phyloP scores from a whole-genome alignment of 345 rosid species.

The Carallia brachiata region DNA sequence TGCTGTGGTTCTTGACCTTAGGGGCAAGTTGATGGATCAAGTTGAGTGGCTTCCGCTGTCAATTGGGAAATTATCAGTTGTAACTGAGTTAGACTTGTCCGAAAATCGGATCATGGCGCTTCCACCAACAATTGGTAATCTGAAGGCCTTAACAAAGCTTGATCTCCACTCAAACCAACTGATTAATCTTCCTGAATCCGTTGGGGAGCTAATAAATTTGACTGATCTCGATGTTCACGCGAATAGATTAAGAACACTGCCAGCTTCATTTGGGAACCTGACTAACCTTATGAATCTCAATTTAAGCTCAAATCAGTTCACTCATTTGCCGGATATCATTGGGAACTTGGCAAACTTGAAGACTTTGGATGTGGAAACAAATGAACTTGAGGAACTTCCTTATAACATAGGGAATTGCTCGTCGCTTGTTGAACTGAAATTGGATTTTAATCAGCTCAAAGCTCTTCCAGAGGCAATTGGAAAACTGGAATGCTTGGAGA shows the following conservation, averaged over 20 bases:
- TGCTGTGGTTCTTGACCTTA: constrained; percentile 45
- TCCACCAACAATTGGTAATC: constrained; percentile 42
- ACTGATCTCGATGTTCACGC: constrained; percentile 58
- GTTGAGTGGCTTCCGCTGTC: constrained; percentile 70
- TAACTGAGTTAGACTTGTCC: constrained; percentile 48
- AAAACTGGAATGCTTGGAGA: constrained; percentile 46
- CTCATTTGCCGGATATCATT: constrained; percentile 43
- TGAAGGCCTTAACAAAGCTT: constrained; percentile 48
- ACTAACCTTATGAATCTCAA: constrained; percentile 41
- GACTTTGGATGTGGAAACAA: constrained; percentile 48
- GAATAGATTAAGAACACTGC: constrained; percentile 47
- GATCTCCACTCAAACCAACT: constrained; percentile 59
- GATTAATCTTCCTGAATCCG: constrained; percentile 54
- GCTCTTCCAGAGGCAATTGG: constrained; percentile 72
- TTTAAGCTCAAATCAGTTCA: constrained; percentile 50
- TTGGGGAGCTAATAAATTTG: constrained; percentile 50
- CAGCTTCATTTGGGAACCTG: constrained; percentile 51
- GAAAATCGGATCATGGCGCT: constrained; percentile 66
- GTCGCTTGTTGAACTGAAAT: constrained; percentile 45
- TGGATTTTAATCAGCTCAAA: constrained; percentile 59
- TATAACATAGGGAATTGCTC: constrained; percentile 56
- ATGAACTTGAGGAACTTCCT: constrained; percentile 62
- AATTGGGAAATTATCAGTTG: constrained; percentile 47
- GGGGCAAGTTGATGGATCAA: constrained; percentile 54
- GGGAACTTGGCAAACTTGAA: constrained; percentile 47